Percentiles rank a stretch among this genome's conserved stretches.
These are phyloP conservation scores for Gomphus bonarii DNA, from an alignment of 1,284 basidiomycete genomes.

Conservation along the genomic window DNA sequence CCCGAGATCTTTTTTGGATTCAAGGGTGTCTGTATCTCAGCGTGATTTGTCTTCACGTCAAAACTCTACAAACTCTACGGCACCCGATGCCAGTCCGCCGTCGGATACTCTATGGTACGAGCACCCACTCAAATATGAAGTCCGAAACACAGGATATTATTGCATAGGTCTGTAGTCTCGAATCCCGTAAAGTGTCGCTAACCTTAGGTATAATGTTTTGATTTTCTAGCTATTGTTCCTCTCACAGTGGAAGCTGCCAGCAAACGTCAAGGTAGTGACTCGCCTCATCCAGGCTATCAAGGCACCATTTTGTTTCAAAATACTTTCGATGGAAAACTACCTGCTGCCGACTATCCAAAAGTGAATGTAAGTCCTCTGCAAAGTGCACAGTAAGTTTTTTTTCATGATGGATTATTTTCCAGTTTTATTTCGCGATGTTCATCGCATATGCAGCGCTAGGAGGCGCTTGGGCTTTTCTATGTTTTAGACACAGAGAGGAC, in stretches of 20 bases:
- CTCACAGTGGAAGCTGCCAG: conserved; percentile 50
- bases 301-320: conserved; percentile 85
- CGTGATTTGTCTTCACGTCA: conserved; percentile 1
- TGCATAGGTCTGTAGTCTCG: conserved; percentile 67
- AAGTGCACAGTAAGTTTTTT: neutral
- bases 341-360: conserved; percentile 97
- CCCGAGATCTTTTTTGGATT: neutral
- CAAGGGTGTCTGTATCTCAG: neutral
- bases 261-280: conserved; percentile 27
- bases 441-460: conserved; percentile 66
- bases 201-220: conserved; percentile 8
- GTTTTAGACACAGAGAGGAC: conserved; percentile 74
- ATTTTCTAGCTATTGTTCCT: conserved; percentile 63
- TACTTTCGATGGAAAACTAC: conserved; percentile 79
- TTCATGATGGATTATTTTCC: neutral
- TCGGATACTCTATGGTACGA: conserved; percentile 41
- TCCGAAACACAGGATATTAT: conserved; percentile 89
- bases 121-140: conserved; percentile 65
- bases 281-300: conserved; percentile 70
- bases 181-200: neutral
- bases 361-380: conserved; percentile 57
- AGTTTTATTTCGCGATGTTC: conserved; percentile 89
- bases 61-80: conserved; percentile 12
- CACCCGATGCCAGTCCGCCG: conserved; percentile 22
- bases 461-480: conserved; percentile 75